Base-by-base conservation (phyloP, 805 yeast species). In the Hanseniaspora meyeri region DNA sequence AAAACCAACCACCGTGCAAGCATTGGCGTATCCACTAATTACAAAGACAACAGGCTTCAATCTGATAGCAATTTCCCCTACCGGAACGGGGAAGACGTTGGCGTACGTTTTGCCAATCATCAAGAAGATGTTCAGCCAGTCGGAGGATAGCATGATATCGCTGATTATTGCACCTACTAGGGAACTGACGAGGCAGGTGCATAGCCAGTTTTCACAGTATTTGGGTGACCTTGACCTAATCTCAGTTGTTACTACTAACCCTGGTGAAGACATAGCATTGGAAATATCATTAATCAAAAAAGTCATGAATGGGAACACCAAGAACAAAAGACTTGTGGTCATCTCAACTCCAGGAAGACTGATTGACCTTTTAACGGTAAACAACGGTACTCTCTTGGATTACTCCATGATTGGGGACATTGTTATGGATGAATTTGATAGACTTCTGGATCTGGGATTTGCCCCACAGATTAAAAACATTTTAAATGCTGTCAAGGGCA, bases 341-440 rank as follows among this genome's bases (percentile, higher is more conserved):
- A 89, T 93, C 14, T 95, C 96, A 1, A 93, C 98, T 0, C 98
- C 98, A 0, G 98, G 98, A 0, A 73, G 98, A 59, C 77, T 93
- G 61, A 91, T 93, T 55, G 98, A 93, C 69, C 70, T 93, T 43
- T 70, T 93, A 34, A 81, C 95, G 1, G 83, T 95, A 3, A 91
- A 91, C 65, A 71, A 78, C 40, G 97, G 97, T 0, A 75, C 87
- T 51, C 79, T 89, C 0, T 38, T 74, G 24, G 82, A 81, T 59
- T 72, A 93, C 7, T 70, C 73, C 32, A 71, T 90, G 45, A 81
- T 85, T 6, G 82, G 96, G 0, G 88, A 83, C 67, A 75, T 88
- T n/a, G 95, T 90, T 0, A 71, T 93, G 58, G 98, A 93, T 66
- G 98, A 93, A 66, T 97, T 97, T 1, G 98, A 93, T 68, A 72